Base-by-base conservation (phyloP, 2,329 filamentous ascomycete genomes). In the Cladosporium sphaerospermum region DNA sequence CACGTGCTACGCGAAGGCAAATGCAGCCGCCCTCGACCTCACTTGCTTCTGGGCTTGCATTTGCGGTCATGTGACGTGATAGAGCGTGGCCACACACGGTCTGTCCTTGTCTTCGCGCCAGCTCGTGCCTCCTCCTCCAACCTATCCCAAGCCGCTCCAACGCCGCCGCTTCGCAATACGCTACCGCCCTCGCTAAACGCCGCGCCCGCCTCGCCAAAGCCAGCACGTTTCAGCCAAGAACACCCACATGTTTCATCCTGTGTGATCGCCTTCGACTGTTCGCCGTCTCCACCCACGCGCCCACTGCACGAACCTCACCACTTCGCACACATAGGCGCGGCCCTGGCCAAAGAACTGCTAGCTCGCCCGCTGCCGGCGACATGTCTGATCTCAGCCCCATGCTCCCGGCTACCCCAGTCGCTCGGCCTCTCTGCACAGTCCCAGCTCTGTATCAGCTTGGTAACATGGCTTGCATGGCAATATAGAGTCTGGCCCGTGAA, bases 401-500 rank as follows among this genome's bases (percentile, higher is more conserved):
- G 46, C 36, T 36, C 14, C n/a, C 19, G 1, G 4, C 46, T 43
- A 43, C 39, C 47, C 37, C 46, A 49, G 46, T 33, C 34, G 23
- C 23, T 28, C 23, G 23, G 23, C 23, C 23, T 28, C 23, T 28
- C 23, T 33, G 45, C 36, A 23, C 36, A 32, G 37, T 18, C 46
- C 37, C n/a, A 18, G n/a, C 10, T 36, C 34, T 36, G 46, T 49
- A 23, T 49, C 46, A 49, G n/a, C 37, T 28, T n/a, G 14, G 36
- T 41, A 34, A 37, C 37, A 36, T 32, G 4, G 9, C n/a, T 13
- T 13, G 46, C 46, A 33, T n/a, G 28, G 23, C 28, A 16, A 37
- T 50, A 37, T 19, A 50, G 47, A 37, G n/a, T 42, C 37, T 50
- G 39, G 47, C 39, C 47, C 47, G 47, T 50, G 39, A 43, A 42